Percentiles rank a stretch among this genome's conserved stretches.
phyloP scores from a whole-genome alignment of 441 rosid species.

The Adansonia madagascariensis region DNA sequence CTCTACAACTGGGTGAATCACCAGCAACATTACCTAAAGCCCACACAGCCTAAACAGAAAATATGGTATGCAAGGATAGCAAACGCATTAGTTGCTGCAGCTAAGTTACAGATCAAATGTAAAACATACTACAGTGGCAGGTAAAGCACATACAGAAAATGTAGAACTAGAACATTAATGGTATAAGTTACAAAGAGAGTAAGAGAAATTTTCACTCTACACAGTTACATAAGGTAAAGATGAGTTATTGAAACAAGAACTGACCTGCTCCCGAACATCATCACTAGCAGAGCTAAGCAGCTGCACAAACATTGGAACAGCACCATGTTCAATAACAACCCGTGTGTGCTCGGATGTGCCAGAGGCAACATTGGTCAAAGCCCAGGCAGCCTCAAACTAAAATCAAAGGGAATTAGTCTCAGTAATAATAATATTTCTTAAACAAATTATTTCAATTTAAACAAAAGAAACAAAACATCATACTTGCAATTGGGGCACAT shows the following conservation, averaged over 20 bases:
- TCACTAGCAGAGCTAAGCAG: conserved; percentile 28
- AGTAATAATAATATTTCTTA: neutral
- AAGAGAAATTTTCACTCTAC: neutral
- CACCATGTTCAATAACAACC: conserved; percentile 31
- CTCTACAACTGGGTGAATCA: conserved; percentile 31
- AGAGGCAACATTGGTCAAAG: conserved; percentile 30
- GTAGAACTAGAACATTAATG: neutral
- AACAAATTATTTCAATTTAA: conserved; percentile 10
- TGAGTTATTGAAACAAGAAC: conserved; percentile 14
- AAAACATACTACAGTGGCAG: neutral
- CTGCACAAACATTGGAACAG: conserved; percentile 29
- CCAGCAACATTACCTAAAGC: conserved; percentile 33
- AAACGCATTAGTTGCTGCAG: neutral
- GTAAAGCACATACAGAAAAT: neutral
- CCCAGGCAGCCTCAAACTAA: conserved; percentile 30
- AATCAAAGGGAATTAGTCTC: neutral
- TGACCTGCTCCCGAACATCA: conserved; percentile 33
- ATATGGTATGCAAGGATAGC: neutral
- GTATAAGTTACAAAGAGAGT: neutral
- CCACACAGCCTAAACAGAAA: conserved; percentile 30
- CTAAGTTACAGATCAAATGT: too few relatives aligned
- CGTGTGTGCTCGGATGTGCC: conserved; percentile 31
- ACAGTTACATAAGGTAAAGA: neutral
- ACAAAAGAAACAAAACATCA: conserved; percentile 23
- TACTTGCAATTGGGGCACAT: conserved; percentile 69